These are phyloP conservation scores for Rhododendron griersonianum DNA, from an alignment of 148 eudicot species.

Conservation along the genomic window DNA sequence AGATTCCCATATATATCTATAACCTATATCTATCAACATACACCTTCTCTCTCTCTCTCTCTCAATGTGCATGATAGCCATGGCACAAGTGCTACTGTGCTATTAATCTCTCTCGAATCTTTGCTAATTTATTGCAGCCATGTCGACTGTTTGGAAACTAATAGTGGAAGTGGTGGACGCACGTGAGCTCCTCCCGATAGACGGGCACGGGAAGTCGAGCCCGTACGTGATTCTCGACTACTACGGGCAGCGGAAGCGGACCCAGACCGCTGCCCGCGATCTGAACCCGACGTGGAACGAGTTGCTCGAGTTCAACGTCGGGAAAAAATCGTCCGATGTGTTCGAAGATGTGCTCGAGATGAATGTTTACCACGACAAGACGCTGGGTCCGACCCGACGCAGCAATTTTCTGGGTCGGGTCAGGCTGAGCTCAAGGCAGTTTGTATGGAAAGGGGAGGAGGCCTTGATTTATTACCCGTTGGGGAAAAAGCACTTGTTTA, in stretches of 20 bases:
- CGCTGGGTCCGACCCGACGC: constrained; percentile 64
- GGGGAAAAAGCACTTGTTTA: constrained; percentile 56
- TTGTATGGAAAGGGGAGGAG: constrained; percentile 80
- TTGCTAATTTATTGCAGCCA: background rate
- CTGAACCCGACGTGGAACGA: constrained; percentile 83
- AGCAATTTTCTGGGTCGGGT: constrained; percentile 74
- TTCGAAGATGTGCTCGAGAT: constrained; percentile 70
- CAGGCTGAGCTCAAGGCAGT: constrained; percentile 46
- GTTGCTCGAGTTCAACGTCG: constrained; percentile 56
- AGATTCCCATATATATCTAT: background rate
- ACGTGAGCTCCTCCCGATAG: constrained; percentile 62
- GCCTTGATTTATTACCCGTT: constrained; percentile 75
- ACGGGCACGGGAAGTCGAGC: constrained; percentile 85
- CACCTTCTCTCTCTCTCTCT: background rate
- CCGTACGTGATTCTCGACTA: constrained; percentile 74
- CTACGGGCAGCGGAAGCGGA: constrained; percentile 72
- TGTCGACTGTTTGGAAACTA: constrained; percentile 49
- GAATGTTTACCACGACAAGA: constrained; percentile 66
- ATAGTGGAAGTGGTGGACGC: constrained; percentile 85
- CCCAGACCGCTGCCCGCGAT: constrained; percentile 45
- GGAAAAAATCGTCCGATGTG: constrained; percentile 48
- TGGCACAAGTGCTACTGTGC: background rate
- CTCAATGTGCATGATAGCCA: background rate
- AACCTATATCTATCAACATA: background rate
- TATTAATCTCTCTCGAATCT: background rate